phyloP scores from a whole-genome alignment of 441 rosid species.

The Jatropha multifida region DNA sequence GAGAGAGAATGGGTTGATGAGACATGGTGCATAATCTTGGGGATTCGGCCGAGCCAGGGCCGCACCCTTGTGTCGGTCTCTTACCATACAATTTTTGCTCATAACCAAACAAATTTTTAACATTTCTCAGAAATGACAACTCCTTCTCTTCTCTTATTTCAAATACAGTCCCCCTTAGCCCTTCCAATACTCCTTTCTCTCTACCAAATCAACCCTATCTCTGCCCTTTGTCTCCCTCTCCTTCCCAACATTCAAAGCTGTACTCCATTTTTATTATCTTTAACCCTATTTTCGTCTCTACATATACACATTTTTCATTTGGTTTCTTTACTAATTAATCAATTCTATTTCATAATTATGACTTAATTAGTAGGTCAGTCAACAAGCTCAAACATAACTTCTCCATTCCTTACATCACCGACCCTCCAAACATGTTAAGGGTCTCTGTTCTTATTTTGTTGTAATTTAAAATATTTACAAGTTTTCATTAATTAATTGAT shows the following conservation, averaged over 20 bases:
- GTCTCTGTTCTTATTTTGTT: conserved; percentile 10
- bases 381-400: conserved; percentile 12
- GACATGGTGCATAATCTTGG: conserved; percentile 49
- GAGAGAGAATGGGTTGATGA: conserved; percentile 26
- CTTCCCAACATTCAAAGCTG: conserved; percentile 46
- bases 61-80: conserved; percentile 58
- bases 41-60: conserved; percentile 51
- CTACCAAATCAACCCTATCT: conserved; percentile 22
- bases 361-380: background rate
- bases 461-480: conserved; percentile 10
- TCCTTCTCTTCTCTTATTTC: conserved; percentile 14
- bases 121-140: conserved; percentile 42
- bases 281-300: too few species aligned
- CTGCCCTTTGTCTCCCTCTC: conserved; percentile 33
- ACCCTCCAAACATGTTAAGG: conserved; percentile 33
- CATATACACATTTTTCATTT: background rate
- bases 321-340: background rate
- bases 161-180: conserved; percentile 26
- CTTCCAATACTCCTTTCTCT: background rate
- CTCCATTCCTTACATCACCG: conserved; percentile 12
- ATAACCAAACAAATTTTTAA: conserved; percentile 31
- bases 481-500: background rate
- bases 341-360: too few species aligned
- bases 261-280: conserved; percentile 22
- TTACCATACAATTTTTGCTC: conserved; percentile 33